Base-by-base conservation (phyloP, 2,329 filamentous ascomycete genomes). In the Thelonectria discophora region DNA sequence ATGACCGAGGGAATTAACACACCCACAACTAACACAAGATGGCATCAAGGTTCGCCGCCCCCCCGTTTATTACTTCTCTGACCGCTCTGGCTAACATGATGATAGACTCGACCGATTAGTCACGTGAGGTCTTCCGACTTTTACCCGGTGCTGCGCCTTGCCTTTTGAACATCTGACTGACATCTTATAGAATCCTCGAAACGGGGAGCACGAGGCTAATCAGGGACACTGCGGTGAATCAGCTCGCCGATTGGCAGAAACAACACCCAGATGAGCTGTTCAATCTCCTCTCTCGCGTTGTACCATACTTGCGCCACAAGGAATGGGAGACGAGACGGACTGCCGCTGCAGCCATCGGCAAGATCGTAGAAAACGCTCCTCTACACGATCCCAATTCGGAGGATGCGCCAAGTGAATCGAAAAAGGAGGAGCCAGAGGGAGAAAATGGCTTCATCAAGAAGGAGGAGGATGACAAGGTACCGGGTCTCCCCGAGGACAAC, bases 201-300 rank as follows among this genome's bases (percentile, higher is more conserved):
- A 98, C 95, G 60, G 95, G 95, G 71, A 98, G 94, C 80, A 99
- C 95, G 63, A 90, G 91, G 75, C 84, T 99, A 69, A 98, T 99
- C 75, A 90, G 96, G 69, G 97, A 97, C 75, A 99, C 95, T 65
- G 96, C 95, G 65, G 95, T 97, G 64, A 93, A 96, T 74, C 95
- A 99, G 80, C 86, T 99, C 65, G 95, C 94, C 64, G 95, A 99
- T 79, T 95, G 97, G 78, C 96, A 99, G 79, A 98, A 97, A 76
- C 92, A 95, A 77, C 95, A 98, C 72, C 95, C 95, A 0, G 94
- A 99, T 79, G 96, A 99, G 77, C 83, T 99, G 1, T 98, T 98
- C 80, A 97, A 98, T 74, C 85, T 99, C 7, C 85, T 99, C 12
- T 94, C 93, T 30, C 86, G 94, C 63, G 94, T 99, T 32, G 89